Evolutionary conservation across 176 grass and related monocot species (phyloP).

Genomic region (Carex scoparia): DNA sequence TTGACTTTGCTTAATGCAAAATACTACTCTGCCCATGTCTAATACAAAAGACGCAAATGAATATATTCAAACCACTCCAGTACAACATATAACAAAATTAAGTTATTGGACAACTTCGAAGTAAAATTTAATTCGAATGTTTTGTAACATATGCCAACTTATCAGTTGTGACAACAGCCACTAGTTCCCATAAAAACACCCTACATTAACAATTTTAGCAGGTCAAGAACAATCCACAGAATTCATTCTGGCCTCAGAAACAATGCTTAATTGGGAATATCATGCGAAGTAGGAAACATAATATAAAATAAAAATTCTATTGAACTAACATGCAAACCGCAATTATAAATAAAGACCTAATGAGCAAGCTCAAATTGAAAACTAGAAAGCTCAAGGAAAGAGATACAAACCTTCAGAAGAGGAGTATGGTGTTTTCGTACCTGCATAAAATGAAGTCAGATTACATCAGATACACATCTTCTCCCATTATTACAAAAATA

Average conservation of each 20-base stretch:
- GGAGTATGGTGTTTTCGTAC: slow-evolving; percentile 69
- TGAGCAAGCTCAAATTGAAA: slow-evolving; percentile 13
- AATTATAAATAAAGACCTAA: slow-evolving; percentile 4
- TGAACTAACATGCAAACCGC: background rate
- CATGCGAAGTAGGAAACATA: background rate
- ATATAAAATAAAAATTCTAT: background rate
- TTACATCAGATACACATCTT: slow-evolving; percentile 16
- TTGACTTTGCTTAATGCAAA: too few relatives aligned
- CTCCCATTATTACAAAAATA: background rate
- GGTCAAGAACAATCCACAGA: background rate
- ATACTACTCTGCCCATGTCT: background rate
- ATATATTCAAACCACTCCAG: background rate
- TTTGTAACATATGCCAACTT: background rate
- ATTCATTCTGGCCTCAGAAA: background rate
- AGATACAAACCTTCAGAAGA: slow-evolving; percentile 73
- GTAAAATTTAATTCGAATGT: background rate
- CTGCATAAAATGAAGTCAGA: slow-evolving; percentile 37
- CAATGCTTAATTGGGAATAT: slow-evolving; percentile 4
- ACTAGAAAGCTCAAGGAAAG: background rate
- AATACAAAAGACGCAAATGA: background rate
- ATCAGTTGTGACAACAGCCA: background rate
- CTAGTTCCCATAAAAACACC: background rate
- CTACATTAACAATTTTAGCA: background rate
- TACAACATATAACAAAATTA: background rate
- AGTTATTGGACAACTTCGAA: background rate